phyloP scores from a whole-genome alignment of 139 green algal species.

The Parachlorella kessleri region DNA sequence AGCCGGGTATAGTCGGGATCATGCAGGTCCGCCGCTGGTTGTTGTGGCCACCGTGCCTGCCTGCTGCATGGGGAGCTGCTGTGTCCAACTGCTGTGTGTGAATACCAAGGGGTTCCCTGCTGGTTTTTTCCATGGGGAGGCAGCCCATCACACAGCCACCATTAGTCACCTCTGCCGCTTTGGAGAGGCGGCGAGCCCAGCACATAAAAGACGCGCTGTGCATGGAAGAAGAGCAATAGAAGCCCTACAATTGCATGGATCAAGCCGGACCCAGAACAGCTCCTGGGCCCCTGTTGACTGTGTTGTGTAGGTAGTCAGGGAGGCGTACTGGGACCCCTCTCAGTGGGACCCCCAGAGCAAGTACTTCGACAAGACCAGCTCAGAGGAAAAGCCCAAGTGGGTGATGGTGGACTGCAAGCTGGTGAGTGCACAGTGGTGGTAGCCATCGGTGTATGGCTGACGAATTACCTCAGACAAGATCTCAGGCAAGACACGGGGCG shows the following conservation, averaged over 20 bases:
- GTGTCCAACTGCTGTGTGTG: background rate
- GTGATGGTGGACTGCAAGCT: slow-evolving; percentile 65
- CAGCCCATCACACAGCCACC: background rate
- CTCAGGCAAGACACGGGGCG: no score
- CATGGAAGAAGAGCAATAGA: no score
- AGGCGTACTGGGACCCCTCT: slow-evolving; percentile 71
- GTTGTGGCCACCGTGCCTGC: background rate
- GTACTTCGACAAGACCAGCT: slow-evolving; percentile 60
- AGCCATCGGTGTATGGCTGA: no score
- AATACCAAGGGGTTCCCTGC: no score
- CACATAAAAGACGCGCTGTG: no score
- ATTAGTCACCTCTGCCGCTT: background rate
- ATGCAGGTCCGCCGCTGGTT: slow-evolving; percentile 39
- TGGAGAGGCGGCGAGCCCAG: no score
- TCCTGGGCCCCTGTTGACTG: background rate
- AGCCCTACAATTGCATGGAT: no score
- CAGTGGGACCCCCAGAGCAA: slow-evolving; percentile 56
- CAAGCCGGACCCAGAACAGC: background rate
- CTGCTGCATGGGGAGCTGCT: background rate
- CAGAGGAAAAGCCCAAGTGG: slow-evolving; percentile 50
- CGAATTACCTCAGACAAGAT: no score
- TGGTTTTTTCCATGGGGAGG: no score
- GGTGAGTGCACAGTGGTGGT: no score
- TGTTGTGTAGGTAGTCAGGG: slow-evolving; percentile 35
- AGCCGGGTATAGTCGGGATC: slow-evolving; percentile 62